Conservation (phyloP, 352 stramenopile species). For the Pythium volutum region DNA sequence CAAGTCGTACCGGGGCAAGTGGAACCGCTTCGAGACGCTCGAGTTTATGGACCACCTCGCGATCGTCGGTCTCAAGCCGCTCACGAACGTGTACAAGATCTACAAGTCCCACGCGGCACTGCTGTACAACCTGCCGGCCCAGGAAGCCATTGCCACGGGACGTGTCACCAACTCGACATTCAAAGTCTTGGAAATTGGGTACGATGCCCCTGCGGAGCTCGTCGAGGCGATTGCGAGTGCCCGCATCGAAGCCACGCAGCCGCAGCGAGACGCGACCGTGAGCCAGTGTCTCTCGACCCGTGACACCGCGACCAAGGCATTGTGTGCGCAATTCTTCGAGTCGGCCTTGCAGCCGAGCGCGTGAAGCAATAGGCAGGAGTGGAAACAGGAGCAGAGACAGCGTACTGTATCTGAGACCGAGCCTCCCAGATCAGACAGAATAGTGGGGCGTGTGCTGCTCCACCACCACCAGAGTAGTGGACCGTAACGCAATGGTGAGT, state of each 20-base stretch:
- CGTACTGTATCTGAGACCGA: too few species aligned
- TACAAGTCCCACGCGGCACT: slow-evolving; percentile 17
- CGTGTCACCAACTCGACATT: neutral
- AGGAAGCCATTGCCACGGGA: slow-evolving; percentile 2
- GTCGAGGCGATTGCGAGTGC: neutral
- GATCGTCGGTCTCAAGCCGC: slow-evolving; percentile 9
- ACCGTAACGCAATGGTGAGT: too few species aligned
- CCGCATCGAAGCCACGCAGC: neutral
- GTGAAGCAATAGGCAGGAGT: too few species aligned
- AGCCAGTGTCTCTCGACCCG: neutral
- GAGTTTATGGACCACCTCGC: slow-evolving; percentile 16
- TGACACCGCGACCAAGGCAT: neutral
- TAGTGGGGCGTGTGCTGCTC: too few species aligned
- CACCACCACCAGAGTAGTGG: too few species aligned
- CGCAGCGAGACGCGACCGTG: neutral
- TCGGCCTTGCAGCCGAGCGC: neutral
- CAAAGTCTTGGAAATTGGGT: too few species aligned
- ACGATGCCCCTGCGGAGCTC: neutral
- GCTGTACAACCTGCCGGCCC: slow-evolving; percentile 3
- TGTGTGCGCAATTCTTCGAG: slow-evolving; percentile 1
- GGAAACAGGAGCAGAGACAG: too few species aligned
- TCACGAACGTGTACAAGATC: slow-evolving; percentile 1
- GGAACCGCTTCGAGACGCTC: slow-evolving; percentile 16
- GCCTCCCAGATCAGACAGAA: too few species aligned
- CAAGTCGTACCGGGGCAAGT: slow-evolving; percentile 22